Percentiles rank a stretch among this genome's conserved stretches.
Conservation (phyloP, 306 rosid genomes). For the Acacia crassicarpa region DNA sequence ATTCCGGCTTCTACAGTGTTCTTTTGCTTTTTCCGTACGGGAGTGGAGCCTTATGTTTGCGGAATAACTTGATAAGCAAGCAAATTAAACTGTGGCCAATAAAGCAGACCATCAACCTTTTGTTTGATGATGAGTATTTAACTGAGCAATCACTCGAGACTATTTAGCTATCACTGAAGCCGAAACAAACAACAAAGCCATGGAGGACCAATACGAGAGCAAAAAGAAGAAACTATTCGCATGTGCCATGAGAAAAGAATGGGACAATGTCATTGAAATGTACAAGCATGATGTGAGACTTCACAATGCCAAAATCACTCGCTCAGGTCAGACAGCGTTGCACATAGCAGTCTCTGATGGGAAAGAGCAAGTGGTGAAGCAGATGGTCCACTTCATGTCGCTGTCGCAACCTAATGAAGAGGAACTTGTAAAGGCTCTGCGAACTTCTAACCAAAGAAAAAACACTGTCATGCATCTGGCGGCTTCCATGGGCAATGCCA, state of each 20-base stretch:
- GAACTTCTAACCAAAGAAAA: constrained; percentile 15
- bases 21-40: neutral
- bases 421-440: neutral
- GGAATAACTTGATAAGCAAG: neutral
- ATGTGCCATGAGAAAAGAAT: constrained; percentile 32
- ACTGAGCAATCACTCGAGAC: neutral
- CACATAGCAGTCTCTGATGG: constrained; percentile 51
- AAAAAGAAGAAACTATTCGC: neutral
- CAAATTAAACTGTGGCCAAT: neutral
- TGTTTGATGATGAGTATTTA: neutral
- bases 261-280: constrained; percentile 30
- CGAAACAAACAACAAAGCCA: neutral
- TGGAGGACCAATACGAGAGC: neutral
- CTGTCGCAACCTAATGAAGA: neutral
- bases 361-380: constrained; percentile 34
- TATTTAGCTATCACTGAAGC: no score
- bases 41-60: neutral
- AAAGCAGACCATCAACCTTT: no score
- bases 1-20: no score
- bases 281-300: neutral
- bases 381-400: neutral
- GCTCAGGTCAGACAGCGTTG: constrained; percentile 44
- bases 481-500: constrained; percentile 34
- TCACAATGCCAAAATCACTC: neutral
- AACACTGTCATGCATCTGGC: constrained; percentile 51